Conservation (phyloP, 352 stramenopile species). For the Pythium brachiatum region DNA sequence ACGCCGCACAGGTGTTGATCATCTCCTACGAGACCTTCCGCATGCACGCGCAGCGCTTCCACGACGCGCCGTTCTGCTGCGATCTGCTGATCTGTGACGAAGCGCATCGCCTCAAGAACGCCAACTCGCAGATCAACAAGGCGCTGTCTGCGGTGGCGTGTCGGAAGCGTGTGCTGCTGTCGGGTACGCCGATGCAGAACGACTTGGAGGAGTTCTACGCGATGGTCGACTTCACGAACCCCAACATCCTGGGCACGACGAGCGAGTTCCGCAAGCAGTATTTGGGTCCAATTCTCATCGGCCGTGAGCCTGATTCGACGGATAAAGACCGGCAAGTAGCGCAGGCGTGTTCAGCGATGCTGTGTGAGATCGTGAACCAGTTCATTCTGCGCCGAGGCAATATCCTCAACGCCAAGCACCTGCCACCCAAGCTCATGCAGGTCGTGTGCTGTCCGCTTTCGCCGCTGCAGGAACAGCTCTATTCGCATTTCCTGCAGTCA, state of each 20-base stretch:
- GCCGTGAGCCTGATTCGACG: constrained; percentile 88
- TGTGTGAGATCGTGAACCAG: constrained; percentile 97
- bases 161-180: constrained; percentile 93
- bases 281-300: constrained; percentile 85
- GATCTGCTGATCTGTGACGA: constrained; percentile 99
- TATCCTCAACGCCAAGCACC: constrained; percentile 97
- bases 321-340: constrained; percentile 73
- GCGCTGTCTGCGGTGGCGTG: constrained; percentile 80
- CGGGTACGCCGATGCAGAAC: constrained; percentile 98
- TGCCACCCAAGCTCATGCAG: constrained; percentile 98
- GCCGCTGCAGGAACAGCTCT: constrained; percentile 95
- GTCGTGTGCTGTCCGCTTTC: constrained; percentile 98
- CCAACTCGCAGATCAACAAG: constrained; percentile 92
- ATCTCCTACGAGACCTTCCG: constrained; percentile 93
- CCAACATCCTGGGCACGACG: constrained; percentile 73
- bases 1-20: constrained; percentile 74
- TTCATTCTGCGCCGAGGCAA: constrained; percentile 98
- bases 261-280: constrained; percentile 94
- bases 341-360: constrained; percentile 90
- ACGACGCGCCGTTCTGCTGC: constrained; percentile 82
- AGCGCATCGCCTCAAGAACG: constrained; percentile 98
- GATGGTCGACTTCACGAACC: constrained; percentile 93
- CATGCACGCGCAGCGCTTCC: constrained; percentile 91
- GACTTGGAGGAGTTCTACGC: constrained; percentile 98
- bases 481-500: constrained; percentile 93